Percentiles rank a stretch among this genome's conserved stretches.
phyloP scores from a whole-genome alignment of 1,284 basidiomycete species.

The Ustilago vetiveriae region DNA sequence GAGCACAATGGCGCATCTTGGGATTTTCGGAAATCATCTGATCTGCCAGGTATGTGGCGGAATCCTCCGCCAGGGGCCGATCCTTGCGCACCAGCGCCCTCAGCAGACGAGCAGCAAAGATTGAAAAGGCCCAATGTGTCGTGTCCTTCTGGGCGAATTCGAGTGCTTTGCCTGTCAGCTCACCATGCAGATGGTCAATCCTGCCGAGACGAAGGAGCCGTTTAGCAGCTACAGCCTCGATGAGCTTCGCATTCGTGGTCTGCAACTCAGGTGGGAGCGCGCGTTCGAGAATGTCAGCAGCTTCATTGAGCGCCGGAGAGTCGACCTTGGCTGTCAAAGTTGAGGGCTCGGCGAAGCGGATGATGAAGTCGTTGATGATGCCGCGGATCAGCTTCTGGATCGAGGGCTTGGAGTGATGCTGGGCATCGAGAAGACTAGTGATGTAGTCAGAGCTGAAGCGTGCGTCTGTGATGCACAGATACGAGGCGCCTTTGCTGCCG shows the following conservation, averaged over 20 bases:
- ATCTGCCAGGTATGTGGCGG: constrained; percentile 70
- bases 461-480: constrained; percentile 72
- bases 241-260: constrained; percentile 51
- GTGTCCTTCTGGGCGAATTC: constrained; percentile 75
- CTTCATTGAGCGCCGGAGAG: constrained; percentile 34
- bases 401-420: constrained; percentile 90
- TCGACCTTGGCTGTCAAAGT: constrained; percentile 48
- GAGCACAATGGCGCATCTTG: constrained; percentile 77
- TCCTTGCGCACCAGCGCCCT: constrained; percentile 80
- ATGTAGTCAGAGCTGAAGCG: constrained; percentile 76
- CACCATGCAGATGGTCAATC: constrained; percentile 66
- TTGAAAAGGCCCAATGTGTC: constrained; percentile 91
- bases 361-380: constrained; percentile 75
- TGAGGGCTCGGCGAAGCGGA: constrained; percentile 66
- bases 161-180: constrained; percentile 75
- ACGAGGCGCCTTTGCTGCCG: constrained; percentile 75
- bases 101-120: constrained; percentile 80
- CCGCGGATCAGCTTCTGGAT: constrained; percentile 85
- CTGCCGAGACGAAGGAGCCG: constrained; percentile 57
- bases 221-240: constrained; percentile 63
- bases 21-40: constrained; percentile 77
- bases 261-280: constrained; percentile 19
- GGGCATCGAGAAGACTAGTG: constrained; percentile 79
- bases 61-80: constrained; percentile 73
- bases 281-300: constrained; percentile 23